Base-by-base conservation (phyloP, 768 basidiomycete genomes). In the Hemileccinum impolitum region DNA sequence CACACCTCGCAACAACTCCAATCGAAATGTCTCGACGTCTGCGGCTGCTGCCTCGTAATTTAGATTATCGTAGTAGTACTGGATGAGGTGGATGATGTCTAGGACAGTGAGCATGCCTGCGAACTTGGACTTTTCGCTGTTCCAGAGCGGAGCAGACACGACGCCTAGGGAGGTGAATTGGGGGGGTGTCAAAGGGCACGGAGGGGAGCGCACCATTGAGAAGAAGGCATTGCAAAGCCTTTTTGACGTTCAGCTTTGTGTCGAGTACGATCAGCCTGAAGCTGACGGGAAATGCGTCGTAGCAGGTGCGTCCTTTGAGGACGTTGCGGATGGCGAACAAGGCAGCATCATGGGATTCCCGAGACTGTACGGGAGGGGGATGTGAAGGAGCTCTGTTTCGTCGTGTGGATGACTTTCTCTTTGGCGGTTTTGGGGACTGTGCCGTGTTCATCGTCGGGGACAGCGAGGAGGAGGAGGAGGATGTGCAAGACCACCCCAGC, bases 41-140 rank as follows among this genome's bases (percentile, higher is more conserved):
- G 85, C 80, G 0, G 86, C 81, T 6, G 93, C 94, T 45, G 81
- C 83, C 59, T 93, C 93, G 32, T 84, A 84, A 28, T 88, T 84
- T 2, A 79, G 73, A 12, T 87, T 90, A 40, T 85, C 83, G 69
- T 97, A 96, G 69, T 97, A 99, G 72, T 94, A 96, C 62, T 99
- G 96, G 56, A 99, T 98, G 56, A 99, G 83, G 67, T 99, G 96
- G 50, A 99, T 97, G 67, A 99, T 94, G 69, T 99, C 96, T 49
- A 93, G 81, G n/a, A 98, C 92, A 9, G 96, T 99, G 63, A 99
- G 87, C 95, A 99, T 98, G 52, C 96, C 96, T 9, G 92, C 91
- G 62, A 99, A 99, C 36, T 76, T 82, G 5, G 91, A 94, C 52
- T 81, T 82, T 55, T 93, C 90, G 67, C 93, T 95, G 73, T 97